Percentiles rank a stretch among this genome's conserved stretches.
Evolutionary conservation across 805 yeast genomes (phyloP).

Genomic region (Lachancea nothofagi): DNA sequence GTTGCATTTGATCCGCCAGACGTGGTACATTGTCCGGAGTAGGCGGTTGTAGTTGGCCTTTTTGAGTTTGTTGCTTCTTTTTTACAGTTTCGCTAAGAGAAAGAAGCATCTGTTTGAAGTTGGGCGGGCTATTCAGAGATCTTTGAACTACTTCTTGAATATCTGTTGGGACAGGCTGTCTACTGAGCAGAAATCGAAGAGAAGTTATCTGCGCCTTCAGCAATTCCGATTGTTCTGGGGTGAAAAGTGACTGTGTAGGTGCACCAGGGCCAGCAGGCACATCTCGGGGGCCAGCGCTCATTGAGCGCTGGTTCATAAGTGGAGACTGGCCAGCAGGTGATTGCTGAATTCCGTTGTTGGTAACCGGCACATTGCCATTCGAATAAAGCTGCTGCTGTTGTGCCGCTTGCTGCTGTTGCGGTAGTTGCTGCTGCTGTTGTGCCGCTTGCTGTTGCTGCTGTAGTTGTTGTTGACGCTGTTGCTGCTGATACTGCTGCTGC

Average conservation of each 20-base stretch:
- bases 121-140: constrained; percentile 31
- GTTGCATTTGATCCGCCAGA: constrained; percentile 6
- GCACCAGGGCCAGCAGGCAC: background rate
- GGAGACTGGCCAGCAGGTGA: background rate
- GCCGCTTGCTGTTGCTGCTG: constrained; percentile 1
- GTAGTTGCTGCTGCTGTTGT: constrained; percentile 10
- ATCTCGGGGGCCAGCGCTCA: background rate
- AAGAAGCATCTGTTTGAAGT: constrained; percentile 29
- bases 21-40: constrained; percentile 13
- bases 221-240: constrained; percentile 28
- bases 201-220: constrained; percentile 34
- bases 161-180: constrained; percentile 28
- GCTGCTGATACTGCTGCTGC: background rate
- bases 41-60: constrained; percentile 8
- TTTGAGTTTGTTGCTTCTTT: constrained; percentile 11
- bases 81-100: constrained; percentile 29
- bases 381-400: constrained; percentile 1
- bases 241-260: constrained; percentile 15
- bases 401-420: constrained; percentile 1
- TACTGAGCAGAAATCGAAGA: constrained; percentile 28
- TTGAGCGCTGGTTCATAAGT: background rate
- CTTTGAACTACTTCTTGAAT: constrained; percentile 26
- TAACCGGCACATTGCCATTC: background rate
- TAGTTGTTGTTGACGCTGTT: constrained; percentile 8
- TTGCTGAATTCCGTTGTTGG: background rate